Evolutionary conservation across 1,139 yeast species (phyloP).

Genomic region (Taphrina pruni): DNA sequence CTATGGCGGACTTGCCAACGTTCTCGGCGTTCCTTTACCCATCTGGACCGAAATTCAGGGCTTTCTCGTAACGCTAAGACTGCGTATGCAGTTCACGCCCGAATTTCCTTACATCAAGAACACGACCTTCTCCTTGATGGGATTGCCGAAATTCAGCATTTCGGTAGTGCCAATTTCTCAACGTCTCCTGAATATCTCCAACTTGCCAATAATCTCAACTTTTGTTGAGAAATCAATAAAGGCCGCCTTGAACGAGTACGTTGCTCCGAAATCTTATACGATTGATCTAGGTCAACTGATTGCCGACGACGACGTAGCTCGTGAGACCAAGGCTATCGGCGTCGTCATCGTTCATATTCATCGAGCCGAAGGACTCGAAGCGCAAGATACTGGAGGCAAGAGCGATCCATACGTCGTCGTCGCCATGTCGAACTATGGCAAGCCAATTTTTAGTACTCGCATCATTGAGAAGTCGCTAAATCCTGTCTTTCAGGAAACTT

Average conservation of each 20-base stretch:
- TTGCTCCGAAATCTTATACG: slow-evolving; percentile 37
- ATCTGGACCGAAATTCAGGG: slow-evolving; percentile 41
- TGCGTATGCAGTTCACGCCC: slow-evolving; percentile 41
- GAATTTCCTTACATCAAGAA: slow-evolving; percentile 41
- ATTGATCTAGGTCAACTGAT: slow-evolving; percentile 35
- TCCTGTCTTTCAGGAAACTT: slow-evolving; percentile 33
- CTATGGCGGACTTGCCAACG: slow-evolving; percentile 37
- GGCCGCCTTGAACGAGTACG: slow-evolving; percentile 41
- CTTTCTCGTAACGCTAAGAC: slow-evolving; percentile 24
- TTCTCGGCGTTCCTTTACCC: slow-evolving; percentile 38
- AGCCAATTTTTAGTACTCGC: slow-evolving; percentile 38
- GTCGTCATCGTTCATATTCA: slow-evolving; percentile 27
- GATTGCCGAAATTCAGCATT: slow-evolving; percentile 37
- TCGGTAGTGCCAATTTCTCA: slow-evolving; percentile 39
- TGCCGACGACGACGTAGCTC: slow-evolving; percentile 35
- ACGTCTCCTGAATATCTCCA: slow-evolving; percentile 27
- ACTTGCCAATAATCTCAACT: slow-evolving; percentile 38
- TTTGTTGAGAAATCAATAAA: slow-evolving; percentile 38
- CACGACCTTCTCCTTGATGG: slow-evolving; percentile 39
- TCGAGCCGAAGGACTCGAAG: slow-evolving; percentile 25
- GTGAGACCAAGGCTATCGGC: slow-evolving; percentile 39
- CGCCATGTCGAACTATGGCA: slow-evolving; percentile 32
- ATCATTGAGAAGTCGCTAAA: slow-evolving; percentile 31
- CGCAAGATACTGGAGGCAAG: slow-evolving; percentile 26
- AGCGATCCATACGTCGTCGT: slow-evolving; percentile 40